These are phyloP conservation scores for Ailanthus altissimus DNA, from an alignment of 345 rosid genomes.

Conservation along the genomic window DNA sequence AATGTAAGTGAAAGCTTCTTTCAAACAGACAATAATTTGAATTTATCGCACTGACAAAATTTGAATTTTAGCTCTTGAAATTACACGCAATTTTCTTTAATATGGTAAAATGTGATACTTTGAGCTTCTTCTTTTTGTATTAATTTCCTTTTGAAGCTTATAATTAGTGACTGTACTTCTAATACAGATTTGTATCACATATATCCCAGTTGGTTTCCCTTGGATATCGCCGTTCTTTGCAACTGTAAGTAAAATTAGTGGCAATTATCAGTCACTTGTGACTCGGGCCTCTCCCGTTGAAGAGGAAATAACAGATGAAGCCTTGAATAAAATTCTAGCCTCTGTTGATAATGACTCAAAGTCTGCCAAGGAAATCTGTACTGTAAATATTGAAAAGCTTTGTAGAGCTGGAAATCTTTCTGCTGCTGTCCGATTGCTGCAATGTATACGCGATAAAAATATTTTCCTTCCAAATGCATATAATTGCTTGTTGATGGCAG, in stretches of 20 bases:
- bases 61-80: not conserved
- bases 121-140: too few relatives aligned
- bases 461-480: constrained; percentile 38
- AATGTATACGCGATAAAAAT: constrained; percentile 39
- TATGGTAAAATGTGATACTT: too few relatives aligned
- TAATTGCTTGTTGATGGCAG: constrained; percentile 43
- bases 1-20: constrained; percentile 4
- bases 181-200: constrained; percentile 51
- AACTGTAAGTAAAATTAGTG: constrained; percentile 19
- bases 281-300: constrained; percentile 41
- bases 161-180: constrained; percentile 28
- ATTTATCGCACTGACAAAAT: not conserved
- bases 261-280: constrained; percentile 26
- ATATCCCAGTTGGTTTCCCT: constrained; percentile 36
- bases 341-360: constrained; percentile 30
- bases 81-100: not conserved
- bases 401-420: constrained; percentile 53
- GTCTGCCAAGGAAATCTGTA: constrained; percentile 33
- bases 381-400: constrained; percentile 35
- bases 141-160: not conserved
- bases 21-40: not conserved
- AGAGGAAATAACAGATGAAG: constrained; percentile 34
- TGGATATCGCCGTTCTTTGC: constrained; percentile 29
- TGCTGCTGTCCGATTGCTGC: constrained; percentile 48
- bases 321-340: constrained; percentile 35